A percentile compares a stretch with the other conserved stretches of the same genome.
Evolutionary conservation across 2,329 filamentous ascomycete genomes (phyloP).

Genomic region (Sporothrix euskadiensis): DNA sequence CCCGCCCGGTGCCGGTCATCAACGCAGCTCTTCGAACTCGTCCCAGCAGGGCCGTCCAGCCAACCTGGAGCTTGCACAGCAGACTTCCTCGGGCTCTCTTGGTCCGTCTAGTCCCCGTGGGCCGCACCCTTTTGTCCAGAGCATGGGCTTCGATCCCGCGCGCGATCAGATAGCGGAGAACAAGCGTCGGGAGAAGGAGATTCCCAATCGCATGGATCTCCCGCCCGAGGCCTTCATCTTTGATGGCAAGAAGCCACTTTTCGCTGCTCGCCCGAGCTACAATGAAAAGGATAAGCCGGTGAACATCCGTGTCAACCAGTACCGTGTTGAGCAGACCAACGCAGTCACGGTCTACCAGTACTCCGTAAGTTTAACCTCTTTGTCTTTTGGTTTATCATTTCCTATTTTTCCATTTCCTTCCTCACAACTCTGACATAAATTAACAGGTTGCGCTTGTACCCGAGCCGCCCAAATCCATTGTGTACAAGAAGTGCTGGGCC

Average conservation of each 20-base stretch:
- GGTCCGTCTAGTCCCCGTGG: slow-evolving; percentile 14
- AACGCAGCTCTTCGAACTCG: background rate
- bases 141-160: slow-evolving; percentile 50
- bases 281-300: slow-evolving; percentile 60
- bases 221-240: slow-evolving; percentile 57
- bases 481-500: slow-evolving; percentile 77
- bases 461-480: slow-evolving; percentile 60
- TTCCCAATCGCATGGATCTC: slow-evolving; percentile 54
- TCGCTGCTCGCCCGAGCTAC: slow-evolving; percentile 54
- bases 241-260: slow-evolving; percentile 36
- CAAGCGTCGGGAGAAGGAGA: slow-evolving; percentile 34
- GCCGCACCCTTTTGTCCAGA: background rate
- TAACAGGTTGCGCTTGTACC: slow-evolving; percentile 64
- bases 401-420: background rate
- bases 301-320: slow-evolving; percentile 54
- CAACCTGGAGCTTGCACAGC: background rate
- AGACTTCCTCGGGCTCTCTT: background rate
- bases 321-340: slow-evolving; percentile 30
- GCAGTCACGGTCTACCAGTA: slow-evolving; percentile 69
- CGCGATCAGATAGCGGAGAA: slow-evolving; percentile 33
- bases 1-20: slow-evolving; percentile 8
- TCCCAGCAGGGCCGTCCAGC: slow-evolving; percentile 20
- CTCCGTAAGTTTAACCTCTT: slow-evolving; percentile 61
- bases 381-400: background rate
- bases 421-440: background rate